Conservation (phyloP, 495 filamentous ascomycete genomes). For the Friedmanniomyces simplex region DNA sequence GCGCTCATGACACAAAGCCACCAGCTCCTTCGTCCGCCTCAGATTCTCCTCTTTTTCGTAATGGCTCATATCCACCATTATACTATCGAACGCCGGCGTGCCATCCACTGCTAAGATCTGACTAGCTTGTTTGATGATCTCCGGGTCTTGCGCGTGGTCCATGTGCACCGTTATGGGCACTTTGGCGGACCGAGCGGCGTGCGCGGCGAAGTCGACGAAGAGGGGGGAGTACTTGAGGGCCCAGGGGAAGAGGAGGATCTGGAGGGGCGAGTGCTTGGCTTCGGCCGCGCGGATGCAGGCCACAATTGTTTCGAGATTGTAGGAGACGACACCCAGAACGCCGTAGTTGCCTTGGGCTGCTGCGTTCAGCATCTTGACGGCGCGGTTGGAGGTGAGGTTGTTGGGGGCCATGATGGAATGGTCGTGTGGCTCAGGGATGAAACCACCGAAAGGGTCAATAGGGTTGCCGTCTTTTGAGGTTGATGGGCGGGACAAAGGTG, state of each 20-base stretch:
- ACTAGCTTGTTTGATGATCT: conserved; percentile 19
- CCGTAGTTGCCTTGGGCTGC: conserved; percentile 57
- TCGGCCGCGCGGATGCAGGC: conserved; percentile 71
- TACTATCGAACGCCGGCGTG: background rate
- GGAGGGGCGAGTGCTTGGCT: conserved; percentile 59
- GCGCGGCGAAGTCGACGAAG: conserved; percentile 53
- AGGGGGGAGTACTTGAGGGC: conserved; percentile 56
- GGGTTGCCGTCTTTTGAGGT: too few relatives aligned
- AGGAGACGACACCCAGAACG: conserved; percentile 59
- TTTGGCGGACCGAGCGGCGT: conserved; percentile 50
- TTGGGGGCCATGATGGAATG: background rate
- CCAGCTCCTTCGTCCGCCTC: conserved; percentile 56
- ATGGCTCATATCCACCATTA: conserved; percentile 39
- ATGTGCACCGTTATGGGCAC: conserved; percentile 28
- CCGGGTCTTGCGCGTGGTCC: conserved; percentile 29
- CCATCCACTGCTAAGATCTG: background rate
- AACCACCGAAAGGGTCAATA: too few relatives aligned
- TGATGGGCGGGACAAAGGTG: too few relatives aligned
- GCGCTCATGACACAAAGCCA: conserved; percentile 58
- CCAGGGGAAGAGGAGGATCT: conserved; percentile 85
- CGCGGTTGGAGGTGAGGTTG: conserved; percentile 42
- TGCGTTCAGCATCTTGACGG: conserved; percentile 56
- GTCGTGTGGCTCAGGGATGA: background rate
- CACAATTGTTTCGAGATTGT: conserved; percentile 77
- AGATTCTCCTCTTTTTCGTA: conserved; percentile 78